These are phyloP conservation scores for Cladosporium austrohemisphaericum DNA, from an alignment of 2,329 filamentous ascomycete genomes.

Conservation along the genomic window DNA sequence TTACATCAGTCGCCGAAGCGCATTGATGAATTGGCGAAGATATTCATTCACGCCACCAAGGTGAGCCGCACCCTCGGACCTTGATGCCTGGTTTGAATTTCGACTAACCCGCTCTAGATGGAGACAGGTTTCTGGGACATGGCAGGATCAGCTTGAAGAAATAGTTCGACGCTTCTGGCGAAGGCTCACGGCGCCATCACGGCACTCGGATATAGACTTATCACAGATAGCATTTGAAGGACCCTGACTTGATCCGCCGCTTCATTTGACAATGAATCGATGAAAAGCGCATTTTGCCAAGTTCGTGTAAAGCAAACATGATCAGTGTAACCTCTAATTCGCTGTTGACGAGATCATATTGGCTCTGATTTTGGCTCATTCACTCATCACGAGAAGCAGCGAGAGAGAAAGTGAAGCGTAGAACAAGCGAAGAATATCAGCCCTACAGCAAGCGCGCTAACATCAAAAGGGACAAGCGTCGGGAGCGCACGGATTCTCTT, in stretches of 20 bases:
- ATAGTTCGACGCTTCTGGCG: background rate
- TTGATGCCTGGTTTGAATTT: constrained; percentile 14
- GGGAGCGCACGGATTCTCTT: background rate
- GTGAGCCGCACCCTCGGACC: constrained; percentile 43
- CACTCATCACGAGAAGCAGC: background rate
- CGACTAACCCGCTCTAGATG: constrained; percentile 47
- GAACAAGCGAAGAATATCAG: too few relatives aligned
- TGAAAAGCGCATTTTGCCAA: too few relatives aligned
- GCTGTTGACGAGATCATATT: too few relatives aligned
- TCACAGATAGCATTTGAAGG: background rate
- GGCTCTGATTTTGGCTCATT: too few relatives aligned
- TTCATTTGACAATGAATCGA: too few relatives aligned
- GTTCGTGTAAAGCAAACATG: too few relatives aligned
- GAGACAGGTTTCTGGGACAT: constrained; percentile 75
- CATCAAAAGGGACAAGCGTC: background rate
- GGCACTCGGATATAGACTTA: background rate
- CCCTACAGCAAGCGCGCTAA: background rate
- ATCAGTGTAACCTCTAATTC: too few relatives aligned
- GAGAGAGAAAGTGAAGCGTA: background rate
- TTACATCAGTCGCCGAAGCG: constrained; percentile 67
- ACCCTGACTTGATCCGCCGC: too few relatives aligned
- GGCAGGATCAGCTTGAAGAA: constrained; percentile 35
- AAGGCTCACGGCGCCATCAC: background rate
- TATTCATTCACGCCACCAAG: constrained; percentile 85
- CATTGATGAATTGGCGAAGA: constrained; percentile 75